Base-by-base conservation (phyloP, 176 grass and related monocot genomes). In the Triticum aestivum region DNA sequence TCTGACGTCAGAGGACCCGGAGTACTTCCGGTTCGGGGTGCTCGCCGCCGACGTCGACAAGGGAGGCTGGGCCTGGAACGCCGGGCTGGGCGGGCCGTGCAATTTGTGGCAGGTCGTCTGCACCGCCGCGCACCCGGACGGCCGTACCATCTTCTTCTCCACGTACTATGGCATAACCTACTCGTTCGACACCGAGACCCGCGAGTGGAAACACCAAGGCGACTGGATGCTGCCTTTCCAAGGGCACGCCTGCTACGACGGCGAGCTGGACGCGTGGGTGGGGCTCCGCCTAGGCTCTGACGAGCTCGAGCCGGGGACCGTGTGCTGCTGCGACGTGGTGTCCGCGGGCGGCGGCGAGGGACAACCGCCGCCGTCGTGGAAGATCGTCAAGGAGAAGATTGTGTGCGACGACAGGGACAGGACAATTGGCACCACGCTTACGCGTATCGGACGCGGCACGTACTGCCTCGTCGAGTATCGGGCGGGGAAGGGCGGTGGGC, bases 271-370 rank as follows among this genome's bases (percentile, higher is more conserved):
- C 15, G 41, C 72, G 15, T 75, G 72, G 72, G 72, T 75, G 42
- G 72, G 72, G 41, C 72, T 75, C 12, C 12, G 44, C 72, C 12
- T 13, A 27, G 6, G 44, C 6, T 13, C 69, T 1, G 5, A 0
- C 37, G 37, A 23, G 35, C 20, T 11, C 37, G 37, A 12, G 35
- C 4, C 20, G 14, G 42, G 41, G 23, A 75, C 6, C 23, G 23
- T 75, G 14, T 75, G 72, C 72, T 75, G 41, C 72, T 75, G 42
- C 42, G 72, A 75, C 72, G 42, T 75, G 41, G 72, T 75, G 72
- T 8, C 72, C 3, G 42, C 12, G 12, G 42, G 23, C 15, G 72
- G 15, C 13, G 72, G 72, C 6, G 42, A 75, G 26, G 72, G 23
- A 26, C 37, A 5, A 10, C 23, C 42, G 7, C 23, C 42, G 72